A percentile compares a stretch with the other conserved stretches of the same genome.
Conservation (phyloP, 148 eudicot genomes). For the Pharnaceum exiguum region DNA sequence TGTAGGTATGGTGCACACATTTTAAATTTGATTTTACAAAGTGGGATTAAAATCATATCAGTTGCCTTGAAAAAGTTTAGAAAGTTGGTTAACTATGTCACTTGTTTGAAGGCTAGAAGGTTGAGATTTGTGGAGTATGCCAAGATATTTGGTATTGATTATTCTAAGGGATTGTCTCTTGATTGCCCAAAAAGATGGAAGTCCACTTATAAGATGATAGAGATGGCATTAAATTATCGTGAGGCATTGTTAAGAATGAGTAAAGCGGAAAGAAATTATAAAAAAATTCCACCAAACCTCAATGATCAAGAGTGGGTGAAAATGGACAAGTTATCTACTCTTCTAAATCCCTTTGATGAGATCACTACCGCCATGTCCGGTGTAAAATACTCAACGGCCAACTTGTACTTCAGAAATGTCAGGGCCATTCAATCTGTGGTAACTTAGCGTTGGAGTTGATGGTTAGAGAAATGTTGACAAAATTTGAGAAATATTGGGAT, state of each 20-base stretch:
- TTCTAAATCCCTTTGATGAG: constrained; percentile 5
- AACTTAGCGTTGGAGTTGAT: not conserved
- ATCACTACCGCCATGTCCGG: not conserved
- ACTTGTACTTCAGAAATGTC: not conserved
- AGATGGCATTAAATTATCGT: not conserved
- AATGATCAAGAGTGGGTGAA: no score
- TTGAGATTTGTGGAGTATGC: not conserved
- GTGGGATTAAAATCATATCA: not conserved
- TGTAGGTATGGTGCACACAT: not conserved
- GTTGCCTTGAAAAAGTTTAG: not conserved
- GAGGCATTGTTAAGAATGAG: not conserved
- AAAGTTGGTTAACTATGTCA: not conserved
- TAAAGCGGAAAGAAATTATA: not conserved
- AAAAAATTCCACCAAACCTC: no score
- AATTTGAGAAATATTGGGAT: constrained; percentile 4
- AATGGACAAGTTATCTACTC: no score
- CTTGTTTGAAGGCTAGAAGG: not conserved
- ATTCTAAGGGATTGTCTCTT: not conserved
- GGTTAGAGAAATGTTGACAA: not conserved
- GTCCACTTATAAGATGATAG: not conserved
- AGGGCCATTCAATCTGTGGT: not conserved
- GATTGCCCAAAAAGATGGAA: not conserved
- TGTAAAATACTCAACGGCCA: not conserved
- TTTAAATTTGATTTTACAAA: not conserved
- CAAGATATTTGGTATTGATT: not conserved